Evolutionary conservation across 345 rosid genomes (phyloP), one percentile per base, ranked within the genome.

Genomic region (Barbarea vulgaris): DNA sequence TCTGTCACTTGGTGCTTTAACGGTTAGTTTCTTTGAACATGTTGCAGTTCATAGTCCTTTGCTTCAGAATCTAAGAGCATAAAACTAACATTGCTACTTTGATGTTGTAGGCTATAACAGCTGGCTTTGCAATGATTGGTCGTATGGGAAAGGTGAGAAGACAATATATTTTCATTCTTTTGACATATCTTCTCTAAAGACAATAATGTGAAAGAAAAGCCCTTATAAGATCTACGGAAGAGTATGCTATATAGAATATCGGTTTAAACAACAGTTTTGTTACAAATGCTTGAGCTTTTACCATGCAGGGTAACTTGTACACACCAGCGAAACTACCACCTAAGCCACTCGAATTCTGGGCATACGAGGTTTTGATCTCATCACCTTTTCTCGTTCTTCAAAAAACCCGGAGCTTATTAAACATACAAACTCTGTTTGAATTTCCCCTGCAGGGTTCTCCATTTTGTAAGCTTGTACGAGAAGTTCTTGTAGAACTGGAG

Each of bases 291-390:
- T 41, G 77, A 7, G 17, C 56, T 67, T 67, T 15, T 7, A 73
- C 21, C 9, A 52, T 77, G 75, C 88, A 94, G 98, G 96, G 97
- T 33, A 73, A 82, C 54, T 81, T 83, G 27, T 91, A 94, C 69
- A 82, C 82, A 58, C 91, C 89, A 22, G 85, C 98, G 48, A 90
- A 83, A 81, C 75, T 87, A 77, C 98, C 97, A 58, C 97, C 97
- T 28, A 84, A 88, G 79, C 95, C 93, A 42, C 89, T 94, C 27
- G 97, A 84, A 77, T 15, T 91, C 69, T 94, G 98, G 97, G 86
- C 97, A 47, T 90, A 87, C 13, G 95, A 94, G 93, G 98, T 90
- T 50, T 61, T 0, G 64, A 70, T 41, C 67, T 48, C 65, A 36
- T 36, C 46, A 19, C 60, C 6, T 14, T 34, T 61, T 13, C 19